Percentiles rank a stretch among this genome's conserved stretches.
Conservation (phyloP, 2,329 filamentous ascomycete species). For the Cercospora nicotianae region DNA sequence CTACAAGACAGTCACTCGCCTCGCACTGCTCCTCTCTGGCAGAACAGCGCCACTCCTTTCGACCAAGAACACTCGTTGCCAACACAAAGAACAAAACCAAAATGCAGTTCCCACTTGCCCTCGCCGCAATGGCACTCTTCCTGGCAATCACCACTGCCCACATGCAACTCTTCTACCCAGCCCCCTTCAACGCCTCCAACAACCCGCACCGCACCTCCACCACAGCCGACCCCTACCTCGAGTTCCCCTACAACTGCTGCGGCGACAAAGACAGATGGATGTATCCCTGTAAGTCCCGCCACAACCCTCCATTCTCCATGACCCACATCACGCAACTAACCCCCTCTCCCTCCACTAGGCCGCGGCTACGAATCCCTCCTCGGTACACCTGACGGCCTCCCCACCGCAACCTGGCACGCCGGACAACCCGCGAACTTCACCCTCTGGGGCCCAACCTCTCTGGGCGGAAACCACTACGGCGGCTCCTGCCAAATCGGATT, state of each 20-base stretch:
- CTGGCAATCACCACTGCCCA: not conserved
- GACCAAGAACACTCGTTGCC: not conserved
- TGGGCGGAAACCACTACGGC: conserved; percentile 47
- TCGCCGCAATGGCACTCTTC: conserved; percentile 15
- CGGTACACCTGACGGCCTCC: conserved; percentile 45
- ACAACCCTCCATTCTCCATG: no score
- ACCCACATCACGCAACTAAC: no score
- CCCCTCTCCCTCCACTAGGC: conserved; percentile 13
- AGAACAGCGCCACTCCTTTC: not conserved
- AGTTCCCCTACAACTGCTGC: conserved; percentile 51
- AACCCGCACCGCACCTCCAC: conserved; percentile 44
- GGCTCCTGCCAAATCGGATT: conserved; percentile 50
- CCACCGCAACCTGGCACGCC: conserved; percentile 47
- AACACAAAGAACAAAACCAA: conserved; percentile 1
- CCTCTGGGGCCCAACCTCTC: conserved; percentile 30
- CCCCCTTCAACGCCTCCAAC: conserved; percentile 47
- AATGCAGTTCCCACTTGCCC: conserved; percentile 16
- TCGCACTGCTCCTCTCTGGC: conserved; percentile 3
- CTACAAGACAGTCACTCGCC: not conserved
- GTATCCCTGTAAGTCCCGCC: conserved; percentile 37
- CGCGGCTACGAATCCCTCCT: conserved; percentile 48
- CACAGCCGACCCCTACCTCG: conserved; percentile 40
- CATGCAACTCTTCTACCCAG: conserved; percentile 45
- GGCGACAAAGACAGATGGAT: conserved; percentile 38
- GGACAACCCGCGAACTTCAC: conserved; percentile 46